Evolutionary conservation across 345 rosid genomes (phyloP).

Genomic region (Eucalyptus polyanthemos): DNA sequence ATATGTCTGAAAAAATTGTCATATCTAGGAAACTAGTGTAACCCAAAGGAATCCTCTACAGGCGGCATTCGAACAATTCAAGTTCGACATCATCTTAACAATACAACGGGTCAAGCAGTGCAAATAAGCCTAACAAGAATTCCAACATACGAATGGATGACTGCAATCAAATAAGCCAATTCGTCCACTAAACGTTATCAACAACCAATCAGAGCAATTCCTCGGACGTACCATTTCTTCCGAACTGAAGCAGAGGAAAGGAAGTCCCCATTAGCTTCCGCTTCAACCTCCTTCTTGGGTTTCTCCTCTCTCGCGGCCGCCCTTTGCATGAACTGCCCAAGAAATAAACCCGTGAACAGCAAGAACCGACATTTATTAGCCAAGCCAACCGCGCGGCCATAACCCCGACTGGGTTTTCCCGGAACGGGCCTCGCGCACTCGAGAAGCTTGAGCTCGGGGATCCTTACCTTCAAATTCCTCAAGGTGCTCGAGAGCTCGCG

Average conservation of each 20-base stretch:
- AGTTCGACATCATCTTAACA: background rate
- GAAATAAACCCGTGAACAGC: background rate
- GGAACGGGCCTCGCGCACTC: background rate
- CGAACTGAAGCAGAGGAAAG: constrained; percentile 12
- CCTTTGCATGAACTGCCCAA: constrained; percentile 78
- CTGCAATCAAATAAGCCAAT: background rate
- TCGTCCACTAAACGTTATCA: background rate
- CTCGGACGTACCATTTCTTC: constrained; percentile 47
- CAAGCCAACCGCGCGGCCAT: background rate
- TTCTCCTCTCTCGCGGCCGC: constrained; percentile 53
- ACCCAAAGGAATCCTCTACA: background rate
- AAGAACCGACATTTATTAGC: background rate
- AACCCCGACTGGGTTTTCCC: background rate
- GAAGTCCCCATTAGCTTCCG: constrained; percentile 38
- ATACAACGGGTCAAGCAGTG: background rate
- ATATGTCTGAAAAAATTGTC: background rate
- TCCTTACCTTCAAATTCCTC: constrained; percentile 70
- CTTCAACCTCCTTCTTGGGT: constrained; percentile 42
- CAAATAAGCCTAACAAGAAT: background rate
- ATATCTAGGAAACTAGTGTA: background rate
- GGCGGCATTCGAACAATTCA: background rate
- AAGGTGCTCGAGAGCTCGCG: constrained; percentile 83
- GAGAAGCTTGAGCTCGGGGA: background rate
- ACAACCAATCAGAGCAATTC: background rate
- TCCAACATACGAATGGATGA: background rate